Conservation (phyloP, 345 rosid genomes). For the Boechera retrofracta region DNA sequence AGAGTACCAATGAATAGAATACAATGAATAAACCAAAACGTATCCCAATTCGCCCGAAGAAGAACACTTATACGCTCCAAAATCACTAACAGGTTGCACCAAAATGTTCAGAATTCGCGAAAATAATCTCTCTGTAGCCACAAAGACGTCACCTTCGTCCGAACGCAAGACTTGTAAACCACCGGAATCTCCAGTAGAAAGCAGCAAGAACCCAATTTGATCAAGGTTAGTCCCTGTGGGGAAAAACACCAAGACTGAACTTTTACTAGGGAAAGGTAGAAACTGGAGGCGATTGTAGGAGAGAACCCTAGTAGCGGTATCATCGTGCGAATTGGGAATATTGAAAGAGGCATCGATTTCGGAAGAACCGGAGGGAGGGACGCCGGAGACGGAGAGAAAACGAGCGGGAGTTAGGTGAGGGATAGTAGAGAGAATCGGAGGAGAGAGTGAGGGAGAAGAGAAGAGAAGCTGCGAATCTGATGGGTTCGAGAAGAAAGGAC, state of each 20-base stretch:
- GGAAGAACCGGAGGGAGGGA: constrained; percentile 51
- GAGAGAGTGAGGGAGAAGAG: constrained; percentile 57
- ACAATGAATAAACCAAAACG: constrained; percentile 55
- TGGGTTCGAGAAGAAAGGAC: constrained; percentile 47
- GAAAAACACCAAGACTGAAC: constrained; percentile 56
- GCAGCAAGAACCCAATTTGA: constrained; percentile 60
- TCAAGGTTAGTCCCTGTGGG: constrained; percentile 67
- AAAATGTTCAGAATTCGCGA: constrained; percentile 55
- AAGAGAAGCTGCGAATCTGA: constrained; percentile 46
- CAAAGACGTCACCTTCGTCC: constrained; percentile 45
- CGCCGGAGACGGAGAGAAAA: constrained; percentile 57
- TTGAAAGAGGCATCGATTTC: constrained; percentile 43
- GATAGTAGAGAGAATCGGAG: constrained; percentile 48
- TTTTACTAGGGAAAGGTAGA: constrained; percentile 47
- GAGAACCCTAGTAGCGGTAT: constrained; percentile 34
- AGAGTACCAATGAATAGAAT: constrained; percentile 64
- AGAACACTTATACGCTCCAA: constrained; percentile 24
- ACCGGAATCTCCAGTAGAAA: constrained; percentile 45
- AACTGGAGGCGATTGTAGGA: constrained; percentile 62
- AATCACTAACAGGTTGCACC: constrained; percentile 48
- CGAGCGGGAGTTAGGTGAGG: constrained; percentile 57
- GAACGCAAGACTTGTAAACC: constrained; percentile 45
- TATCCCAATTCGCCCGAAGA: constrained; percentile 52
- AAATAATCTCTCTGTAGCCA: constrained; percentile 45
- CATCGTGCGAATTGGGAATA: constrained; percentile 27